Base-by-base conservation (phyloP, 2,329 filamentous ascomycete species). In the Aspergillus fructus region DNA sequence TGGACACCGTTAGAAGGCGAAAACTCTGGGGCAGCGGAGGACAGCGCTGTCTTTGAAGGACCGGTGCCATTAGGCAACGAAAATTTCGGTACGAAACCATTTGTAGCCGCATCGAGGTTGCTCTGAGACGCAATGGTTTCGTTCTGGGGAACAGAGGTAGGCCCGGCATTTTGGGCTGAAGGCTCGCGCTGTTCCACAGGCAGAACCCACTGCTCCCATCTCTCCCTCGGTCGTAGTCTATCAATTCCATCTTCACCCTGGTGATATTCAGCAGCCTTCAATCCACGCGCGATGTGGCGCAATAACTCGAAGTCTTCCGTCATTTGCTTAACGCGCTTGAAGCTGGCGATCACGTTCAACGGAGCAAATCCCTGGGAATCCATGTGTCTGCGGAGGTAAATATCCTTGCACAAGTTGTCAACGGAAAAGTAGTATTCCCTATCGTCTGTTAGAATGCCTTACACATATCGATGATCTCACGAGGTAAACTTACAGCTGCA, bases 351-450 rank as follows among this genome's bases (percentile, higher is more conserved):
- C 58, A 96, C 84, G 34, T 83, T 81, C 51, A 99, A 78, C 50
- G 86, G 87, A 13, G 97, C 93, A 69, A 93, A 97, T 17, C 94
- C 94, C 73, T 97, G 90, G 1, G 89, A 90, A 71, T 99, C 93
- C 94, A 99, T 97, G 66, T 93, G 88, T 68, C 85, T 87, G 56
- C 94, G 88, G 58, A 99, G 81, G 74, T 87, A 97, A 68, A 90
- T 82, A 69, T 99, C 94, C 76, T 96, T 97, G 82, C 91, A 90
- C 49, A 97, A 82, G 71, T 99, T 99, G 69, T 97, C 90, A 27
- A 96, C 84, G 0, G 93, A 97, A 77, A 99, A 96, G 76, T 99
- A 99, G 79, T 97, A 99, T 68, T 96, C 91, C 39, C 92, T 83
- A 69, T 83, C 78, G 62, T 21, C 27, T 42, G 61, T 78, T 70